A percentile compares a stretch with the other conserved stretches of the same genome.
phyloP scores from a whole-genome alignment of 805 yeast genomes.

The Lachancea mirantina region DNA sequence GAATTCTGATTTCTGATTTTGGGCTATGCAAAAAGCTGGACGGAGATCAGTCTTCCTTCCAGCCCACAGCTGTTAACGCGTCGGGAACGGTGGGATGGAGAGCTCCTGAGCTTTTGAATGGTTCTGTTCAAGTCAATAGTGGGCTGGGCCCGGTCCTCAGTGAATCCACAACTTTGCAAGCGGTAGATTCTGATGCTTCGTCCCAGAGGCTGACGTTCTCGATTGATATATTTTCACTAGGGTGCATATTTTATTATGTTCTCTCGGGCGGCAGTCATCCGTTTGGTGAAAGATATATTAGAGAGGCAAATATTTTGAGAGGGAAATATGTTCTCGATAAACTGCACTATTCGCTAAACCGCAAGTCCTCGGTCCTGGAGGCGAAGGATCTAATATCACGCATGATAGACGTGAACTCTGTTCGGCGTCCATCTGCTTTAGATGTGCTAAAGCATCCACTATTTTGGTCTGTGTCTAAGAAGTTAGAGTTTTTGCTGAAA shows the following conservation, averaged over 20 bases:
- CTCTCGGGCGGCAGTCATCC: slow-evolving; percentile 84
- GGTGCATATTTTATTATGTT: slow-evolving; percentile 88
- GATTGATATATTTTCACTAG: slow-evolving; percentile 88
- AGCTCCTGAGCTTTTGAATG: slow-evolving; percentile 75
- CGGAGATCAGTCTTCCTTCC: slow-evolving; percentile 84
- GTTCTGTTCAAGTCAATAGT: slow-evolving; percentile 8
- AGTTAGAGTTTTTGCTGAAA: slow-evolving; percentile 74
- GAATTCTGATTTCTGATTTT: slow-evolving; percentile 87
- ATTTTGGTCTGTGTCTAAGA: slow-evolving; percentile 72
- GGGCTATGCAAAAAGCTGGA: slow-evolving; percentile 92
- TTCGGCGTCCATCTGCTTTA: slow-evolving; percentile 60
- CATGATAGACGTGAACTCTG: slow-evolving; percentile 69
- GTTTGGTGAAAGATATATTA: slow-evolving; percentile 81
- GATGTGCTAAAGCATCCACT: slow-evolving; percentile 74
- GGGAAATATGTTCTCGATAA: slow-evolving; percentile 48
- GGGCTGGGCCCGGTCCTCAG: slow-evolving; percentile 9
- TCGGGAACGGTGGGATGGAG: slow-evolving; percentile 99
- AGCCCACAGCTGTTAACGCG: slow-evolving; percentile 79
- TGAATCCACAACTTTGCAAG: slow-evolving; percentile 9
- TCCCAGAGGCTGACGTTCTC: slow-evolving; percentile 73
- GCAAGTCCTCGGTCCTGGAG: slow-evolving; percentile 39
- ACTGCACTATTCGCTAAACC: slow-evolving; percentile 26
- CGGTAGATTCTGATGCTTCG: slow-evolving; percentile 28
- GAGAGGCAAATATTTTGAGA: slow-evolving; percentile 83
- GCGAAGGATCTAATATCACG: slow-evolving; percentile 61